These are phyloP conservation scores for Pleoardoris graminearum DNA, from an alignment of 2,329 filamentous ascomycete species.

Conservation along the genomic window DNA sequence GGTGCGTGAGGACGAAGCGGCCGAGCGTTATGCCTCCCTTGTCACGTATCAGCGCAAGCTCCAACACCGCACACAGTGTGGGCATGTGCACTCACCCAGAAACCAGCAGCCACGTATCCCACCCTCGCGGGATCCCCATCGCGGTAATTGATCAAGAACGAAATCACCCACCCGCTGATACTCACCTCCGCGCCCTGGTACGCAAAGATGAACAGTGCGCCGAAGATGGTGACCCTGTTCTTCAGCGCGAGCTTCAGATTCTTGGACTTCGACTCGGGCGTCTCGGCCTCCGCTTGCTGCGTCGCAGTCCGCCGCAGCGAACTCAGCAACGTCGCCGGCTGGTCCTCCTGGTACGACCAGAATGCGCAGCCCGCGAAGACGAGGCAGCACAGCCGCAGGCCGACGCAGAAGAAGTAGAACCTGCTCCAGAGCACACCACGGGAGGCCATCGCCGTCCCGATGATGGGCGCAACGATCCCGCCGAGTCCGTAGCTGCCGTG, in stretches of 20 bases:
- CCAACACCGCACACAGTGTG: background rate
- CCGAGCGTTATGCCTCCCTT: slow-evolving; percentile 75
- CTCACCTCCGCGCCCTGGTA: slow-evolving; percentile 86
- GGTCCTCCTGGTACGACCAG: slow-evolving; percentile 68
- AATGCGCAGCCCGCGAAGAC: slow-evolving; percentile 68
- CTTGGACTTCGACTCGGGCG: slow-evolving; percentile 51
- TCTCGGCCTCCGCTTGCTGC: slow-evolving; percentile 38
- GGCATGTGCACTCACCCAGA: slow-evolving; percentile 56
- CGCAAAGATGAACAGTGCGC: slow-evolving; percentile 79
- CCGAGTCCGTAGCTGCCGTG: slow-evolving; percentile 65
- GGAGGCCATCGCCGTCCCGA: slow-evolving; percentile 74
- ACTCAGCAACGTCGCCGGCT: slow-evolving; percentile 48
- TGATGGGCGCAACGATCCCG: slow-evolving; percentile 65
- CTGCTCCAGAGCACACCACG: slow-evolving; percentile 65
- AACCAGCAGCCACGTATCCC: slow-evolving; percentile 76
- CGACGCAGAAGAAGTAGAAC: slow-evolving; percentile 72
- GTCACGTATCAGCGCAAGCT: background rate
- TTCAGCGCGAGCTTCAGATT: slow-evolving; percentile 56
- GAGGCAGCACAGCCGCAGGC: slow-evolving; percentile 61
- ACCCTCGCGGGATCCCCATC: slow-evolving; percentile 70
- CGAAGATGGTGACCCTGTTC: slow-evolving; percentile 67
- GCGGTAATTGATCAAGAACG: slow-evolving; percentile 75
- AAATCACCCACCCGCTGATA: slow-evolving; percentile 85
- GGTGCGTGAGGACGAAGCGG: slow-evolving; percentile 69
- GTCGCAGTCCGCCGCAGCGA: slow-evolving; percentile 51